Percentiles rank a stretch among this genome's conserved stretches.
Conservation (phyloP, 495 filamentous ascomycete genomes). For the Penicillium maclennaniae region DNA sequence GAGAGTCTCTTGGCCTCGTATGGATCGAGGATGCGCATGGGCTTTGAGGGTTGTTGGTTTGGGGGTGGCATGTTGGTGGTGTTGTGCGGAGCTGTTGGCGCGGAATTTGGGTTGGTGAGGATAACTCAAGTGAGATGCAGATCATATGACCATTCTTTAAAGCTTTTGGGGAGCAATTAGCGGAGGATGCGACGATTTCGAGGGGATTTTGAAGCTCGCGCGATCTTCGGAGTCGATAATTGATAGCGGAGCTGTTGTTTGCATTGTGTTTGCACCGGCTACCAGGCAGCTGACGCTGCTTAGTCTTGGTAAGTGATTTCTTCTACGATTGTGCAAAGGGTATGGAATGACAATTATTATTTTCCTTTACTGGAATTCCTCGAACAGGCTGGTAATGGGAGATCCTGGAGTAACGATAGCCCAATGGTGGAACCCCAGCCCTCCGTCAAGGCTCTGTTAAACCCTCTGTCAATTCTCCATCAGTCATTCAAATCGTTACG, state of each 20-base stretch:
- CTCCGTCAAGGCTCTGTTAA: no score
- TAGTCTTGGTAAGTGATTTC: background rate
- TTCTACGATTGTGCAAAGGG: background rate
- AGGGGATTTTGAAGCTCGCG: background rate
- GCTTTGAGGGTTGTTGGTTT: constrained; percentile 3
- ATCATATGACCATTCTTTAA: background rate
- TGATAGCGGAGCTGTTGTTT: constrained; percentile 1
- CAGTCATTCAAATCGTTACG: constrained; percentile 1
- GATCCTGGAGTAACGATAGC: background rate
- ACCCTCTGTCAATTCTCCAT: no score
- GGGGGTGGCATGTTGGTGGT: constrained; percentile 6
- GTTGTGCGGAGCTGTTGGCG: background rate
- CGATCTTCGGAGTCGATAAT: constrained; percentile 5
- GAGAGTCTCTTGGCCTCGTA: constrained; percentile 18
- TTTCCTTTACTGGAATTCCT: background rate
- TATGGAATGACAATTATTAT: no score
- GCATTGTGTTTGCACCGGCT: background rate
- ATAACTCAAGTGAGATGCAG: background rate
- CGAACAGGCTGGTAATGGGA: background rate
- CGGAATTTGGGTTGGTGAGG: background rate
- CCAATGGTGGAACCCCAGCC: background rate
- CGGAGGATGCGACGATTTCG: background rate
- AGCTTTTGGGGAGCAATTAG: background rate
- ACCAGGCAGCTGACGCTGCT: background rate
- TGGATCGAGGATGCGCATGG: constrained; percentile 23